A percentile compares a stretch with the other conserved stretches of the same genome.
These are phyloP conservation scores for Eucalyptus tenuipes DNA, from an alignment of 345 rosid genomes.

Conservation along the genomic window DNA sequence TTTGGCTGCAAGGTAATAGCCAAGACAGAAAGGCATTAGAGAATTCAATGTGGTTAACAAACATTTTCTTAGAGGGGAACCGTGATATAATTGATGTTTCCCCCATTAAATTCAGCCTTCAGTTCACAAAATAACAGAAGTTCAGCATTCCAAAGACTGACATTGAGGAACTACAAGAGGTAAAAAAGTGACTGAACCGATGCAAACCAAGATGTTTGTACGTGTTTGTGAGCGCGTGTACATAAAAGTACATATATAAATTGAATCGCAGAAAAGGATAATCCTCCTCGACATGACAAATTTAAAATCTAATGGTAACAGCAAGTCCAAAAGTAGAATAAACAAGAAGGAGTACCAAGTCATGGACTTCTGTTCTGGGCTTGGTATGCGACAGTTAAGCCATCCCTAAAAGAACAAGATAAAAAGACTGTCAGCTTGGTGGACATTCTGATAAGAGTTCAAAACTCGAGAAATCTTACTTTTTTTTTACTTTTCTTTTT, in stretches of 20 bases:
- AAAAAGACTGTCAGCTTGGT: neutral
- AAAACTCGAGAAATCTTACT: conserved; percentile 14
- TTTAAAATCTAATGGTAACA: neutral
- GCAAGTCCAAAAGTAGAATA: neutral
- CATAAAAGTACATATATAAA: neutral
- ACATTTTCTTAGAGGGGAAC: neutral
- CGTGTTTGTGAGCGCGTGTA: neutral
- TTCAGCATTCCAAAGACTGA: neutral
- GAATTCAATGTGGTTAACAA: neutral
- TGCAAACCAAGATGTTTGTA: neutral
- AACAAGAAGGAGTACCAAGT: neutral
- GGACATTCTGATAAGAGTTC: neutral
- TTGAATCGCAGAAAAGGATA: neutral
- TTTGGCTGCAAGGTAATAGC: neutral
- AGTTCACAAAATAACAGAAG: neutral
- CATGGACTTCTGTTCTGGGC: neutral
- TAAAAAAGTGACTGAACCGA: neutral
- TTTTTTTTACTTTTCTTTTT: neutral
- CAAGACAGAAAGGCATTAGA: neutral
- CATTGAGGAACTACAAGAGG: neutral
- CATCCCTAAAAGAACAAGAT: neutral
- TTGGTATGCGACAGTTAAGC: neutral
- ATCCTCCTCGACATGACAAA: neutral
- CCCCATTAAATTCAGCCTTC: neutral
- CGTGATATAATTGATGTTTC: neutral